Conservation (phyloP, 768 basidiomycete species). For the Sarcomyxa edulis region DNA sequence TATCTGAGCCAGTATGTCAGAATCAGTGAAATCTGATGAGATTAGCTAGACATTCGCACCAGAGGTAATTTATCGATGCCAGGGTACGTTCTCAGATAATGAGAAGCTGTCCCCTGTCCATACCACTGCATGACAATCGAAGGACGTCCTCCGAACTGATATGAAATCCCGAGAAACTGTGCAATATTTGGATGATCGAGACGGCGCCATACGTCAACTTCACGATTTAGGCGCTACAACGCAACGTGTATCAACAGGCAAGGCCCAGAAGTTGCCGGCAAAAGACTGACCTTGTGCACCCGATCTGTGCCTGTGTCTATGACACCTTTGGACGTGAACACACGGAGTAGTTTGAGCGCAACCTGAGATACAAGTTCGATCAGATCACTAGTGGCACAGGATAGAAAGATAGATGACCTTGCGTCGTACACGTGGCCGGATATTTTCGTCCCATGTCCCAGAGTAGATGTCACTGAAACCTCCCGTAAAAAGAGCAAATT, state of each 20-base stretch:
- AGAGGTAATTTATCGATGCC: too few relatives aligned
- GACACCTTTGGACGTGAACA: conserved; percentile 12
- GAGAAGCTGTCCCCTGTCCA: conserved; percentile 38
- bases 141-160: conserved; percentile 29
- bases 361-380: conserved; percentile 10
- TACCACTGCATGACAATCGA: conserved; percentile 45
- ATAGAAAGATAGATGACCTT: too few relatives aligned
- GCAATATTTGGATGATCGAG: conserved; percentile 42
- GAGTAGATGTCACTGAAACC: conserved; percentile 20
- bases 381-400: too few relatives aligned
- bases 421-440: too few relatives aligned
- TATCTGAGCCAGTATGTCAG: conserved; percentile 12
- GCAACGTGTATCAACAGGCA: not conserved
- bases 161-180: conserved; percentile 40
- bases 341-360: conserved; percentile 18
- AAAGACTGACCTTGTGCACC: conserved; percentile 13
- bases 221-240: too few relatives aligned
- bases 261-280: too few relatives aligned
- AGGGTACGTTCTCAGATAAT: conserved; percentile 34
- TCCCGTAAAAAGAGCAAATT: conserved; percentile 5
- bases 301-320: conserved; percentile 11
- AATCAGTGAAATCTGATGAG: too few relatives aligned
- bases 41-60: too few relatives aligned
- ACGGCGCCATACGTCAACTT: conserved; percentile 43
- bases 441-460: too few relatives aligned